Evolutionary conservation across 805 yeast genomes (phyloP), one percentile per base, ranked within the genome.

Genomic region (Candida endomychidarum): DNA sequence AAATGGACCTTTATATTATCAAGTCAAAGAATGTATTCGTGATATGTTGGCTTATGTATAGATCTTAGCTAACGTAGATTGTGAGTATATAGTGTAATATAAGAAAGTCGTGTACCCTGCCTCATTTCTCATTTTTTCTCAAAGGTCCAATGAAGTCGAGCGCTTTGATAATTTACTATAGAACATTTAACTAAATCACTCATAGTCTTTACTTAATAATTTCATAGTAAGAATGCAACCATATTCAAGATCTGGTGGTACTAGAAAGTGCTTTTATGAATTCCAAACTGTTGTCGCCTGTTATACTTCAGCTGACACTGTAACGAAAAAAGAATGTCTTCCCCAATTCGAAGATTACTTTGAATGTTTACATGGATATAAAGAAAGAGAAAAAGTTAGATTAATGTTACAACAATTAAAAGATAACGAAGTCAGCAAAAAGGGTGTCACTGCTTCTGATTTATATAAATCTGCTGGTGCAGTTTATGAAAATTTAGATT

Each of bases 31-130:
- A 23, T 70, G 83, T 37, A 84, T 89, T 12, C 73, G 85, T 43
- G 78, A 72, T 28, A 81, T 84, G 87, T 62, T 86, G 47, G 93
- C 93, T 2, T 82, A 80, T 57, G 82, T 85, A 20, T 84, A 43
- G 25, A 4, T 26, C 8, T n/a, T n/a, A n/a, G n/a, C n/a, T 27
- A 27, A 23, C 9, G 15, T 14, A 19, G 14, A 5, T 10, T 4
- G 5, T 12, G 14, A 15, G 22, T 31, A 40, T 21, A 10, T 28
- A 5, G 12, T 24, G 14, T 24, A 24, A 23, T 23, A 23, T 23
- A 23, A 6, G 9, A 27, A 27, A 12, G 14, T 6, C 31, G 31
- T 27, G 31, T 9, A n/a, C 31, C 11, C 19, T 3, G 9, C 15
- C 34, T 9, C 8, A 18, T 8, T 30, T 3, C 21, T 30, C 34